phyloP scores from a whole-genome alignment of 805 yeast species.

The Hanseniaspora meyeri region DNA sequence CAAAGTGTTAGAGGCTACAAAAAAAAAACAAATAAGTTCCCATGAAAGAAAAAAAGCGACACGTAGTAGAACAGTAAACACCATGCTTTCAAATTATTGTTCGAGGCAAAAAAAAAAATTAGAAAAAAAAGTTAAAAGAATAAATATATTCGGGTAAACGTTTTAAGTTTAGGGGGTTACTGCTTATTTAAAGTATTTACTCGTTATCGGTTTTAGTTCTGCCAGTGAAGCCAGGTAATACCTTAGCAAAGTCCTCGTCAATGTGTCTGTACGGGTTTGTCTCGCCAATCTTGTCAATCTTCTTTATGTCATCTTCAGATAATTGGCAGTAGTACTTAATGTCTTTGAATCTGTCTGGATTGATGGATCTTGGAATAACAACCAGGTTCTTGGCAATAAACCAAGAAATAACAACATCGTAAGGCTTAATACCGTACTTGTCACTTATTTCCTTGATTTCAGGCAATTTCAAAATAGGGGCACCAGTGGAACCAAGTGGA shows the following conservation, averaged over 20 bases:
- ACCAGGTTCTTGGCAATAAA: slow-evolving; percentile 50
- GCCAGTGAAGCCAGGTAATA: slow-evolving; percentile 26
- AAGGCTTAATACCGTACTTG: slow-evolving; percentile 41
- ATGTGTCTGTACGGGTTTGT: slow-evolving; percentile 26
- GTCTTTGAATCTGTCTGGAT: slow-evolving; percentile 46
- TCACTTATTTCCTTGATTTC: slow-evolving; percentile 41
- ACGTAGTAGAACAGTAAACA: neutral
- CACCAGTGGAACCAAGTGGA: slow-evolving; percentile 55
- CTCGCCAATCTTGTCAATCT: slow-evolving; percentile 27
- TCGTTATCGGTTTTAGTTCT: slow-evolving; percentile 5
- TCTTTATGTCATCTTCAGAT: slow-evolving; percentile 32
- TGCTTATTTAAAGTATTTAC: too few species aligned
- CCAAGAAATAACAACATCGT: slow-evolving; percentile 51
- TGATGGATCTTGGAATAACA: slow-evolving; percentile 60
- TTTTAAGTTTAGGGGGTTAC: too few species aligned
- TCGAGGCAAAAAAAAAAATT: neutral
- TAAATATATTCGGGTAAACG: neutral
- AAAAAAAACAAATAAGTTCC: neutral
- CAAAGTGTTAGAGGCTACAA: neutral
- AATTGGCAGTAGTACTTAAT: slow-evolving; percentile 30
- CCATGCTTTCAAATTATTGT: neutral
- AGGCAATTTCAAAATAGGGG: slow-evolving; percentile 47
- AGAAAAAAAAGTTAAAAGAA: neutral
- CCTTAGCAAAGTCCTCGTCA: slow-evolving; percentile 21
- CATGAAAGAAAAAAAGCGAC: neutral